Base-by-base conservation (phyloP, 495 filamentous ascomycete genomes). In the Tuber brumale region DNA sequence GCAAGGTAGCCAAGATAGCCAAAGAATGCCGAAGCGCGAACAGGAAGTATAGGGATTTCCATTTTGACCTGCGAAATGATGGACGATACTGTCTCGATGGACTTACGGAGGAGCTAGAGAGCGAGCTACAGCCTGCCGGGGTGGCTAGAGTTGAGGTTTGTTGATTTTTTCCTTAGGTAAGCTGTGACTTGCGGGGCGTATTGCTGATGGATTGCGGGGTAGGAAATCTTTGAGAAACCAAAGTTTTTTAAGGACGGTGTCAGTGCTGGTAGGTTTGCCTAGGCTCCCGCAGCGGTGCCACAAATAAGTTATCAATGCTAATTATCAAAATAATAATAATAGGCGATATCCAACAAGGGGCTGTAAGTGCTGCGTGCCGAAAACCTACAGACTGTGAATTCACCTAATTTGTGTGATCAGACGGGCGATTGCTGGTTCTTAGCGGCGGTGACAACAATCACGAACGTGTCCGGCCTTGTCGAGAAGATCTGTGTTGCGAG, bases 341-440 rank as follows among this genome's bases (percentile, higher is more conserved):
- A 79, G 81, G 82, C 35, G 83, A 84, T 78, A 82, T 84, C 39
- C 51, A 77, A 72, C 83, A 84, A 44, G 83, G 83, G 70, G 69
- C 43, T n/a, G 82, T 83, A 83, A 76, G 81, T 78, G 10, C 42
- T 37, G 51, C 12, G n/a, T 61, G n/a, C 12, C 10, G n/a, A 6
- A 16, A 61, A 31, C 27, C 27, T 61, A 16, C 12, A 3, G n/a
- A 4, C 27, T 61, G 51, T 5, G 51, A 6, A 31, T 61, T n/a
- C 12, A 31, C 31, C n/a, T 61, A 12, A 61, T 16, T 61, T 27
- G 10, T 61, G 23, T 95, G 82, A 91, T 91, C 86, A 89, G 70
- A 91, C 92, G 79, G 95, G 94, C 2, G 94, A 97, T 82, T 97
- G 95, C 84, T 97, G 94, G 94, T 87, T 97, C 73, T 88, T 97